A percentile compares a stretch with the other conserved stretches of the same genome.
phyloP scores from a whole-genome alignment of 768 basidiomycete genomes.

The Galerina marginata region DNA sequence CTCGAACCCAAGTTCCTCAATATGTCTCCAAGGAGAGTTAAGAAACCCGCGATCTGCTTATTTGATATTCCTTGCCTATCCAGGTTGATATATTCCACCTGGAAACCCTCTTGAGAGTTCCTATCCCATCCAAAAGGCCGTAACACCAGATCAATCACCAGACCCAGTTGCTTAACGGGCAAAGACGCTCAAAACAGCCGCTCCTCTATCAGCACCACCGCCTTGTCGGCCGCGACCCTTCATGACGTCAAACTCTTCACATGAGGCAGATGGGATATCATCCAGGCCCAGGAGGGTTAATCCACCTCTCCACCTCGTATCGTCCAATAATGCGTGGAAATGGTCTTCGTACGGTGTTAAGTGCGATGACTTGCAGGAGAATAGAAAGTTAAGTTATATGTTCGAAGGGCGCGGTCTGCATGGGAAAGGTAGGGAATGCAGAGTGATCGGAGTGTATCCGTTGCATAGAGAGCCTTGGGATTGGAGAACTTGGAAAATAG shows the following conservation, averaged over 20 bases:
- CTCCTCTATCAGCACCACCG: conserved; percentile 70
- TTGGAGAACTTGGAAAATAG: conserved; percentile 91
- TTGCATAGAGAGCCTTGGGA: conserved; percentile 84
- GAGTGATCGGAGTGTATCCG: conserved; percentile 64
- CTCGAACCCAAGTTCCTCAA: conserved; percentile 81
- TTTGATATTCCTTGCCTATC: conserved; percentile 38
- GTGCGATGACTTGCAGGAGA: conserved; percentile 78
- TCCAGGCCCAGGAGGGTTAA: conserved; percentile 73
- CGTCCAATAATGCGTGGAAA: conserved; percentile 76
- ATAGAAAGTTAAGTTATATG: conserved; percentile 75
- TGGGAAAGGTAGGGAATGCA: conserved; percentile 83
- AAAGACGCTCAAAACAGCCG: conserved; percentile 76
- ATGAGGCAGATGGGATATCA: conserved; percentile 54
- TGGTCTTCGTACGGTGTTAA: conserved; percentile 64
- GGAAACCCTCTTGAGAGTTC: conserved; percentile 24
- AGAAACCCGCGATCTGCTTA: conserved; percentile 83
- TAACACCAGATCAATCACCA: conserved; percentile 89
- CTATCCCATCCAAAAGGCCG: conserved; percentile 59
- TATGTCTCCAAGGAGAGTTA: conserved; percentile 85
- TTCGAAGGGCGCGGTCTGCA: conserved; percentile 78
- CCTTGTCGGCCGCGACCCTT: conserved; percentile 76
- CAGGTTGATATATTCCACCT: conserved; percentile 10
- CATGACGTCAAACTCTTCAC: conserved; percentile 85
- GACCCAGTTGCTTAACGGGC: conserved; percentile 74
- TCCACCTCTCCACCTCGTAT: conserved; percentile 88